Conservation (phyloP, 2,329 filamentous ascomycete species). For the Elsinoe arachidis region DNA sequence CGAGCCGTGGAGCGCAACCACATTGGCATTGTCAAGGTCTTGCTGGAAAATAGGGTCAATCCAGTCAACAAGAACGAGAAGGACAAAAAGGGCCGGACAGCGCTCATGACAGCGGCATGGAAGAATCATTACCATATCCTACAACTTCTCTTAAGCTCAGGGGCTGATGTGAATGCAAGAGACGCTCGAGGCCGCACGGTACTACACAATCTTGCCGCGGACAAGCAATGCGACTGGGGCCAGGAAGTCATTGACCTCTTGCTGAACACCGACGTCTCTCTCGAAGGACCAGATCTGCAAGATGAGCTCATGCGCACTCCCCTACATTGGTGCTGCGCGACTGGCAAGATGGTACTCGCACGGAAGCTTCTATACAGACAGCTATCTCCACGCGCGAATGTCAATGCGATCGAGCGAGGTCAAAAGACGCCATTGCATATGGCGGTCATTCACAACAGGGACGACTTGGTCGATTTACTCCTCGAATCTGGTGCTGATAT, state of each 20-base stretch:
- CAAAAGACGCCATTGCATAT: constrained; percentile 18
- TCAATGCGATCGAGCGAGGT: constrained; percentile 13
- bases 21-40: constrained; percentile 36
- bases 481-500: constrained; percentile 13
- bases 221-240: constrained; percentile 22
- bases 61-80: constrained; percentile 17
- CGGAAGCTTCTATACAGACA: constrained; percentile 17
- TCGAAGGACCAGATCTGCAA: constrained; percentile 17
- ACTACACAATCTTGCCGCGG: constrained; percentile 37
- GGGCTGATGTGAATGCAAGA: constrained; percentile 20
- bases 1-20: constrained; percentile 33
- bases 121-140: constrained; percentile 34
- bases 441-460: constrained; percentile 16
- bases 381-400: constrained; percentile 15
- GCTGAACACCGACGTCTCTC: constrained; percentile 18
- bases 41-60: constrained; percentile 20
- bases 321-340: constrained; percentile 22
- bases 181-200: constrained; percentile 21
- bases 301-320: constrained; percentile 19
- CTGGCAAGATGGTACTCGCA: constrained; percentile 21
- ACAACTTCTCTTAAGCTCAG: constrained; percentile 28
- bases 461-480: constrained; percentile 16
- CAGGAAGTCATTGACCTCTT: constrained; percentile 20
- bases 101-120: constrained; percentile 38
- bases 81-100: constrained; percentile 40